Evolutionary conservation across 305 asterid species (phyloP), one percentile per base, ranked within the genome.

Genomic region (Fraxinus sp.): DNA sequence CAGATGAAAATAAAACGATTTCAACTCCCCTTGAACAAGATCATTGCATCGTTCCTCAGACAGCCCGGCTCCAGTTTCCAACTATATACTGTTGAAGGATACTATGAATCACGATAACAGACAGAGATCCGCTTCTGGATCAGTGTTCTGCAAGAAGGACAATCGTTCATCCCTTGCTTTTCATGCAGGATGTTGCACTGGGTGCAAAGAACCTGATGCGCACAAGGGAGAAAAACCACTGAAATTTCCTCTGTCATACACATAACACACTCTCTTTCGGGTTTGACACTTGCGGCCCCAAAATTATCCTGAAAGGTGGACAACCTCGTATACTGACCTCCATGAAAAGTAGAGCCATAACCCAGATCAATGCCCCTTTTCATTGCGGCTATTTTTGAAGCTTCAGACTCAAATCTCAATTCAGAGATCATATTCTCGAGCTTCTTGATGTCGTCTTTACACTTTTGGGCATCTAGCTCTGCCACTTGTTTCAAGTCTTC

Each of bases 211-310:
- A 94, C 93, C 88, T 92, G 95, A 85, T 95, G 99, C 2, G 94
- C 90, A 79, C 98, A 95, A 0, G 98, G 99, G 79, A 92, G 77
- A 85, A 95, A 95, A 41, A 93, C 92, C 81, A 94, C 95, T 0
- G 92, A 85, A 28, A 86, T 90, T 82, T 90, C 97, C 2, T 91
- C 96, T 0, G 89, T 79, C 96, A 95, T 83, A 75, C 98, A 95
- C 96, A 95, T 90, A 11, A 94, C 91, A 4, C 99, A 95, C 75
- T 95, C 99, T 87, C 97, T 86, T 49, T 95, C 96, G 0, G 87
- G 92, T 24, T 83, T 87, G 1, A 88, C 84, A 46, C 78, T 81
- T 64, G 78, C 86, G 5, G 78, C 85, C 33, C 84, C 88, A 64
- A 85, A 85, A 74, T 80, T 86, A 78, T 86, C 89, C 81, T 86